phyloP scores from a whole-genome alignment of 1,139 yeast species.

The Sugiyamaella castrensis region DNA sequence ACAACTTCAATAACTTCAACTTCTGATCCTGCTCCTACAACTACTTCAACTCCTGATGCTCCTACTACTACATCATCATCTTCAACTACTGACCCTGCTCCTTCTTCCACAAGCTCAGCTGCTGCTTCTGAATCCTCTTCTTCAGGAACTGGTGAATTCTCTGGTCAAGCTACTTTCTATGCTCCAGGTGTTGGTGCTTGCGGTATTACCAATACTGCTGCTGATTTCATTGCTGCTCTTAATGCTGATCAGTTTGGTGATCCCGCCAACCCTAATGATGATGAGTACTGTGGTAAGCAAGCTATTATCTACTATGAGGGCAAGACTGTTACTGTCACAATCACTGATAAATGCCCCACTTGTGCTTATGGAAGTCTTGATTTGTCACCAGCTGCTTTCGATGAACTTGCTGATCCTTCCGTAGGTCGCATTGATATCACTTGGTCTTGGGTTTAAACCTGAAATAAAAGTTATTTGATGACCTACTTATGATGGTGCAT shows the following conservation, averaged over 20 bases:
- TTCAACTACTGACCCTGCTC: slow-evolving; percentile 16
- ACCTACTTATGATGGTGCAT: too few relatives aligned
- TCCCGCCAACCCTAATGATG: slow-evolving; percentile 40
- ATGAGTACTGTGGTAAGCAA: slow-evolving; percentile 50
- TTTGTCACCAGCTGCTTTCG: slow-evolving; percentile 54
- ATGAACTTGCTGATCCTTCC: slow-evolving; percentile 44
- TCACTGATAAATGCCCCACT: slow-evolving; percentile 54
- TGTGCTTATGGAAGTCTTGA: slow-evolving; percentile 50
- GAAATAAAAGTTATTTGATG: too few relatives aligned
- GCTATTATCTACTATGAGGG: slow-evolving; percentile 46
- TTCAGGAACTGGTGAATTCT: slow-evolving; percentile 24
- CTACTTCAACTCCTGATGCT: slow-evolving; percentile 8
- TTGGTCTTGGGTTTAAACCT: slow-evolving; percentile 43
- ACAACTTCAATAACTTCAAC: slow-evolving; percentile 15
- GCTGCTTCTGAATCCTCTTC: slow-evolving; percentile 27
- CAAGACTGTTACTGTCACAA: slow-evolving; percentile 49
- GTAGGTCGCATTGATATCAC: slow-evolving; percentile 48
- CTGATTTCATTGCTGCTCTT: slow-evolving; percentile 48
- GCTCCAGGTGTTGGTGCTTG: slow-evolving; percentile 61
- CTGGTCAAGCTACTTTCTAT: slow-evolving; percentile 62
- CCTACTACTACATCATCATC: slow-evolving; percentile 17
- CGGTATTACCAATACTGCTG: slow-evolving; percentile 47
- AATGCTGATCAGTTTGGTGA: slow-evolving; percentile 36
- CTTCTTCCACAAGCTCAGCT: slow-evolving; percentile 18
- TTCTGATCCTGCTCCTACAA: slow-evolving; percentile 12